Base-by-base conservation (phyloP, 768 basidiomycete species). In the Pleurotus sapidus region DNA sequence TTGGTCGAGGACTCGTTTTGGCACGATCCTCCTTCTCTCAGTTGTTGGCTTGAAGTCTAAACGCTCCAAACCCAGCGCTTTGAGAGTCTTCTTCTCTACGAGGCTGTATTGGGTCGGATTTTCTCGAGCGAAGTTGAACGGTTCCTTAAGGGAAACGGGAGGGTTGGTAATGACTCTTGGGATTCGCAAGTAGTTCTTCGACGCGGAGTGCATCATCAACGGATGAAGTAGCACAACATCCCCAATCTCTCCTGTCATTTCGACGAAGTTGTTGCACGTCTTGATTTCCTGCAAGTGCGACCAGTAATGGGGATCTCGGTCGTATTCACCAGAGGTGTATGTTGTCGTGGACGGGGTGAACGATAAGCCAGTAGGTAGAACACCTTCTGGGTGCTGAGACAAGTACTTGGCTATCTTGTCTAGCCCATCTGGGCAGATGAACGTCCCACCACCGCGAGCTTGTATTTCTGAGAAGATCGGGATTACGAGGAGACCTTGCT, bases 141-240 rank as follows among this genome's bases (percentile, higher is more conserved):
- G 84, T 57, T 78, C 71, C 50, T 73, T 76, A 50, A 85, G 69
- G 38, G 77, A 70, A 5, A 85, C 83, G 3, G 84, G 84, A 54
- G 86, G 85, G 61, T 87, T 88, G 45, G 84, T 85, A 65, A 87
- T 87, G 55, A 88, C 72, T 59, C 84, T 74, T 23, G 80, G 82
- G 17, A 76, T 68, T 23, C 86, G 79, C 40, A 79, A 69, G 61
- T 80, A 72, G 64, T 87, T 87, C 66, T 79, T 82, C 30, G 82
- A 81, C 9, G 84, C 84, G 11, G 84, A 81, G 62, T 86, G 86
- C 60, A 85, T 66, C 83, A 87, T 87, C 49, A 87, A 67, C 11
- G 84, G 83, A 67, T 86, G 84, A 70, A 86, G 71, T 40, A 86
- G 72, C 17, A 85, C 78, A 12, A 86, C 84, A 64, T 87, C 86